A percentile compares a stretch with the other conserved stretches of the same genome.
Conservation (phyloP, 2,329 filamentous ascomycete species). For the Helotiales sp. region DNA sequence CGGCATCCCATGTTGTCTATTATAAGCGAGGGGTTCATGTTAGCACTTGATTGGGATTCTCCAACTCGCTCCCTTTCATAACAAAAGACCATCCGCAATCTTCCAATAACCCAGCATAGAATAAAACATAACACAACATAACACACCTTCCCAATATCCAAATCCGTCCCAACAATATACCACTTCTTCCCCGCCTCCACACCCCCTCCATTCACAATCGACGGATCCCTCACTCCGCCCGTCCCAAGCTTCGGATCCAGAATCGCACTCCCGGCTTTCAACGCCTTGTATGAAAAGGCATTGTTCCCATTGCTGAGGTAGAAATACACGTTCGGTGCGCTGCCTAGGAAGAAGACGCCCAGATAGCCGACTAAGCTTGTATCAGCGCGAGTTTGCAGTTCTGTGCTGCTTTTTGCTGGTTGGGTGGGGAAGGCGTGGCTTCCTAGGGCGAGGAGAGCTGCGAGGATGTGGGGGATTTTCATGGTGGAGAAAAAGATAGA, state of each 20-base stretch:
- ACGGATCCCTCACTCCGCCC: slow-evolving; percentile 57
- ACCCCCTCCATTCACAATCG: slow-evolving; percentile 54
- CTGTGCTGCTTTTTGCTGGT: not conserved
- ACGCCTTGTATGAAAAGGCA: slow-evolving; percentile 52
- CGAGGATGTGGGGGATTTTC: not conserved
- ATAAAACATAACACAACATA: too few relatives aligned
- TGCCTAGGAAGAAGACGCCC: slow-evolving; percentile 59
- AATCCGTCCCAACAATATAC: slow-evolving; percentile 60
- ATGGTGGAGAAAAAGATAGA: not conserved
- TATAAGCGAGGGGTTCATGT: not conserved
- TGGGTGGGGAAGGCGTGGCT: not conserved
- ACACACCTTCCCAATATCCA: slow-evolving; percentile 54
- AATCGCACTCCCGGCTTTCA: slow-evolving; percentile 55
- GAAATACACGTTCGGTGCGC: slow-evolving; percentile 58
- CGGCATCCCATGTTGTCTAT: slow-evolving; percentile 58
- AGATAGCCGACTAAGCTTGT: slow-evolving; percentile 55
- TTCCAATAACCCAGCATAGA: too few relatives aligned
- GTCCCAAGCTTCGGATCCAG: slow-evolving; percentile 57
- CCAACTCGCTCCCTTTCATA: too few relatives aligned
- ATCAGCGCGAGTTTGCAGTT: slow-evolving; percentile 32
- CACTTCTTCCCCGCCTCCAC: slow-evolving; percentile 55
- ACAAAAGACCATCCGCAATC: too few relatives aligned
- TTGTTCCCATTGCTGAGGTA: slow-evolving; percentile 59
- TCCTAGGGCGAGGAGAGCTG: not conserved
- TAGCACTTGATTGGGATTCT: too few relatives aligned